These are phyloP conservation scores for Tulasnella sp. DNA, from an alignment of 768 basidiomycete species.

Conservation along the genomic window DNA sequence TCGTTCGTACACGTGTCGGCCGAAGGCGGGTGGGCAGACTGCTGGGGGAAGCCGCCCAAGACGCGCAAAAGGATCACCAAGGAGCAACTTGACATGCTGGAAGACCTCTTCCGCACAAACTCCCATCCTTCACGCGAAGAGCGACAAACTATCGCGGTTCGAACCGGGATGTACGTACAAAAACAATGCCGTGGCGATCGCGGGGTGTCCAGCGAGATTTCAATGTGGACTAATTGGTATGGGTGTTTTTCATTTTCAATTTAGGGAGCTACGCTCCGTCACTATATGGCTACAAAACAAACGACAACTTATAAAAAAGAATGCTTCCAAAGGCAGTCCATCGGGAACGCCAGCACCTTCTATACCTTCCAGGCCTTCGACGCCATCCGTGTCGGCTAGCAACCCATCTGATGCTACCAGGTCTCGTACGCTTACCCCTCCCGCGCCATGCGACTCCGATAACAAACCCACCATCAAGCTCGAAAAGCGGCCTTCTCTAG, in stretches of 20 bases:
- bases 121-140: conserved; percentile 13
- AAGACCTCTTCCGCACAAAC: conserved; percentile 1
- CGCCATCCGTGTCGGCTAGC: conserved; percentile 2
- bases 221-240: conserved; percentile 3
- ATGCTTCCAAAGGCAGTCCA: neutral
- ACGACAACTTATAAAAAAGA: conserved; percentile 12
- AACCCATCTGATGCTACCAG: neutral
- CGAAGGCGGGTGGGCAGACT: conserved; percentile 13
- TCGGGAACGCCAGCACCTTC: neutral
- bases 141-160: conserved; percentile 1
- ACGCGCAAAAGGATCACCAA: conserved; percentile 15
- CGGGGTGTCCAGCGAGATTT: no score
- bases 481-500: conserved; percentile 4
- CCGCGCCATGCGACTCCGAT: neutral
- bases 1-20: conserved; percentile 11
- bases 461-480: neutral
- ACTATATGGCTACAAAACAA: conserved; percentile 16
- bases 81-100: conserved; percentile 12
- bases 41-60: conserved; percentile 14
- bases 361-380: neutral
- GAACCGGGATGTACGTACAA: conserved; percentile 10
- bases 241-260: neutral
- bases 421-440: neutral
- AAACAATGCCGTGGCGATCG: neutral
- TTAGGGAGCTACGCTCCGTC: conserved; percentile 16